Evolutionary conservation across 495 filamentous ascomycete genomes (phyloP).

Genomic region (Hypoxylon perforatum): DNA sequence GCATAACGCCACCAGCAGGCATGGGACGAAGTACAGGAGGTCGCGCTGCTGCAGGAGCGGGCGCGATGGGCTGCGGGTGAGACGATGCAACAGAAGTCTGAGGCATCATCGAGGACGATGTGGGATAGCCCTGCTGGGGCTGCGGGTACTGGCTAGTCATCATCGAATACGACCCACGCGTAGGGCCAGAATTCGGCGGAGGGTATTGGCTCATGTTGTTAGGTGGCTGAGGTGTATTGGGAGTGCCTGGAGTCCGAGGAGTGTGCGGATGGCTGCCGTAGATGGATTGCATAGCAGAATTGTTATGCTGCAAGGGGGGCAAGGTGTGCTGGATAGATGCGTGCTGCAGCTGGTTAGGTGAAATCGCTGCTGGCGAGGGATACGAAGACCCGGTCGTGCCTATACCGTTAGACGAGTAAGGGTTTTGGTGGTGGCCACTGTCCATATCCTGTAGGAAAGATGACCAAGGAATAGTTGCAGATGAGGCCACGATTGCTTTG

Average conservation of each 20-base stretch:
- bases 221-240: constrained; percentile 69
- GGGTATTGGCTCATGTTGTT: constrained; percentile 70
- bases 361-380: constrained; percentile 63
- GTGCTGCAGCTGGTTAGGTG: constrained; percentile 71
- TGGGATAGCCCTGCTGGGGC: constrained; percentile 67
- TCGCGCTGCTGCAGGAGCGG: constrained; percentile 71
- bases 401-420: constrained; percentile 49
- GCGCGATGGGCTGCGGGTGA: constrained; percentile 78
- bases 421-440: constrained; percentile 45
- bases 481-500: constrained; percentile 42
- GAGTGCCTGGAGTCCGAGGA: constrained; percentile 70
- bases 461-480: constrained; percentile 33
- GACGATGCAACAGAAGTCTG: constrained; percentile 72
- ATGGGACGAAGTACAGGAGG: constrained; percentile 68
- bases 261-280: constrained; percentile 73
- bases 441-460: constrained; percentile 45
- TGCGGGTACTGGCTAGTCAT: constrained; percentile 65
- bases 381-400: constrained; percentile 49
- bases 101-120: constrained; percentile 71
- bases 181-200: constrained; percentile 65
- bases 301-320: constrained; percentile 74
- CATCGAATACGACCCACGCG: constrained; percentile 61
- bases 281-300: constrained; percentile 67
- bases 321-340: constrained; percentile 72
- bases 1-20: constrained; percentile 69